Evolutionary conservation across 2,329 filamentous ascomycete species (phyloP).

Genomic region (Ilyonectria mors-panacis): DNA sequence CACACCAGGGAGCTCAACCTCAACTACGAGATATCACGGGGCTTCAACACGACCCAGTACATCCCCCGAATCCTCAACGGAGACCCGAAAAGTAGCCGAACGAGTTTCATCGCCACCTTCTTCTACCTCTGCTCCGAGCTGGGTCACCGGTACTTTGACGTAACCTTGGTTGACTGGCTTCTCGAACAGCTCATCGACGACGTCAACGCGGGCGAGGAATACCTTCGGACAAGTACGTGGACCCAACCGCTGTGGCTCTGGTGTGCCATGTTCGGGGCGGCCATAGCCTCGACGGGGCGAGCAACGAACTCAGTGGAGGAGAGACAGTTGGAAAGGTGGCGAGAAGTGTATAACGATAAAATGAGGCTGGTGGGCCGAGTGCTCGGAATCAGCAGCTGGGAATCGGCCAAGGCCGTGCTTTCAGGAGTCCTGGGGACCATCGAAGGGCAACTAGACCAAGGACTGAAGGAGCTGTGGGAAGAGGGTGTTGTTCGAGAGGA

Average conservation of each 20-base stretch:
- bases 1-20: slow-evolving; percentile 54
- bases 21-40: slow-evolving; percentile 56
- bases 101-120: slow-evolving; percentile 63
- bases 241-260: slow-evolving; percentile 62
- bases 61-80: slow-evolving; percentile 53
- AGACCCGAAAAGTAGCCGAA: slow-evolving; percentile 58
- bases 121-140: slow-evolving; percentile 64
- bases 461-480: slow-evolving; percentile 59
- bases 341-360: slow-evolving; percentile 58
- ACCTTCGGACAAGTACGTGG: slow-evolving; percentile 59
- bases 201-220: slow-evolving; percentile 57
- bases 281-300: slow-evolving; percentile 56
- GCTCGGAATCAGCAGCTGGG: slow-evolving; percentile 57
- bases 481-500: slow-evolving; percentile 50
- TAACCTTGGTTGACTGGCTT: slow-evolving; percentile 61
- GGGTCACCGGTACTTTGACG: slow-evolving; percentile 58
- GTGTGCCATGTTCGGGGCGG: slow-evolving; percentile 62
- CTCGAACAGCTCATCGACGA: slow-evolving; percentile 63
- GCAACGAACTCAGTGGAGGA: slow-evolving; percentile 54
- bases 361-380: slow-evolving; percentile 57
- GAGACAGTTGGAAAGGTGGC: slow-evolving; percentile 56
- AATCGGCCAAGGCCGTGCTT: slow-evolving; percentile 55
- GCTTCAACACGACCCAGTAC: slow-evolving; percentile 52
- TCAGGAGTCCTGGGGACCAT: slow-evolving; percentile 58
- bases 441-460: slow-evolving; percentile 57